Conservation (phyloP, 73 alveolate genomes). For the Paramecium pentaurelia region DNA sequence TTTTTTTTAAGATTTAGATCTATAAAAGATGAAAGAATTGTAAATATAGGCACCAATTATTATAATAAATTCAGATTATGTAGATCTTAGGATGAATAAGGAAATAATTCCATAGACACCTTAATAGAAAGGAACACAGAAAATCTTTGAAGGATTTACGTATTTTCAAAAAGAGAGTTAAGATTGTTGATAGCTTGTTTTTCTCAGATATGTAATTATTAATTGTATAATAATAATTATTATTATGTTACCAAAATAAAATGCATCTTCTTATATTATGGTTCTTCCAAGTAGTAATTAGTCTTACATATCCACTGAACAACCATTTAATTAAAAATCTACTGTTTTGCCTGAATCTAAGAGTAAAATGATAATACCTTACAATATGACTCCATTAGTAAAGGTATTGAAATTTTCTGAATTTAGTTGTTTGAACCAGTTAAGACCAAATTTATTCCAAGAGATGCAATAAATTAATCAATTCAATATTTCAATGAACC, state of each 20-base stretch:
- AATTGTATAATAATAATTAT: neutral
- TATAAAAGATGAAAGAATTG: neutral
- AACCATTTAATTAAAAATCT: neutral
- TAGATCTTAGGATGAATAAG: neutral
- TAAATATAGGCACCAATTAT: neutral
- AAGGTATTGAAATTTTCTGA: neutral
- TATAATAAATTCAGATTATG: neutral
- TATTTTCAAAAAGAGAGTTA: neutral
- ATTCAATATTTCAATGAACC: slow-evolving; percentile 1
- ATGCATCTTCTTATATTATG: neutral
- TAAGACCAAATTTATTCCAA: neutral
- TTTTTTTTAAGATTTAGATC: neutral
- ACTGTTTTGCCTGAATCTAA: neutral
- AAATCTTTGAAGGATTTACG: neutral
- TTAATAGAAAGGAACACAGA: neutral
- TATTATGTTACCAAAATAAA: neutral
- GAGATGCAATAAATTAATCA: neutral
- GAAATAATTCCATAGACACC: neutral
- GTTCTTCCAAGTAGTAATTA: neutral
- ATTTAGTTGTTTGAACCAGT: slow-evolving; percentile 6
- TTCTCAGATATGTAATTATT: neutral
- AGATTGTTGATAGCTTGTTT: neutral
- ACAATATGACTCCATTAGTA: slow-evolving; percentile 35
- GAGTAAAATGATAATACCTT: neutral
- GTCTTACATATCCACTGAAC: neutral